phyloP scores from a whole-genome alignment of 2,329 filamentous ascomycete genomes.

The Pleomassaria siparia region DNA sequence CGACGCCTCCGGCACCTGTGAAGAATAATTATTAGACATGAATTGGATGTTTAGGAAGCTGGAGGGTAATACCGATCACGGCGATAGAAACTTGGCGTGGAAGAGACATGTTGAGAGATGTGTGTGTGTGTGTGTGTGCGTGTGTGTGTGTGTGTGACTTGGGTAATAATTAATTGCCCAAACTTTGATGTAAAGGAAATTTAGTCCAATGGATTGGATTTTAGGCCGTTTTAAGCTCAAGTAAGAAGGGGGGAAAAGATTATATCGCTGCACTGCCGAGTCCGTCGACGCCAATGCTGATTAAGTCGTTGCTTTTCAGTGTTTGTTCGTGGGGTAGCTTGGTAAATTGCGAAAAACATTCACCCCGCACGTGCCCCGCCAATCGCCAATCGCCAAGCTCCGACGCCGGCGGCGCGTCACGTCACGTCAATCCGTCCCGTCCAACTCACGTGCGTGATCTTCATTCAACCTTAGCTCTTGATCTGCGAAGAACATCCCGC shows the following conservation, averaged over 20 bases:
- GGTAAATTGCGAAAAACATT: conserved; percentile 11
- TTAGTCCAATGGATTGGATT: not conserved
- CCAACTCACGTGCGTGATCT: conserved; percentile 14
- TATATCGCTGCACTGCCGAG: not conserved
- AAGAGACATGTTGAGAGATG: conserved; percentile 40
- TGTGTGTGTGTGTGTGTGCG: no score
- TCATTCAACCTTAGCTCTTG: not conserved
- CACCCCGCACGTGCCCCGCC: conserved; percentile 23
- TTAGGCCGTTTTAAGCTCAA: not conserved
- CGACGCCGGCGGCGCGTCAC: not conserved
- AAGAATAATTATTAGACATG: conserved; percentile 7
- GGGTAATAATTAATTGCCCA: not conserved
- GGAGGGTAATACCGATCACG: conserved; percentile 43
- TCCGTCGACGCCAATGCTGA: not conserved
- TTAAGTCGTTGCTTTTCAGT: conserved; percentile 3
- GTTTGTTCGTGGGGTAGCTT: not conserved
- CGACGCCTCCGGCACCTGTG: conserved; percentile 86
- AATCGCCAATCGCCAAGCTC: conserved; percentile 16
- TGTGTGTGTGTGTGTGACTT: not conserved
- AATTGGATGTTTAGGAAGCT: not conserved
- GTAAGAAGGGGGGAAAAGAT: no score
- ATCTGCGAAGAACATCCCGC: not conserved
- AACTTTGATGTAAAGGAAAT: not conserved
- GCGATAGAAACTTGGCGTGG: conserved; percentile 50
- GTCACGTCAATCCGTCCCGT: no score